A percentile compares a stretch with the other conserved stretches of the same genome.
Evolutionary conservation across 1,284 basidiomycete species (phyloP).

Genomic region (Ganoderma multipileum): DNA sequence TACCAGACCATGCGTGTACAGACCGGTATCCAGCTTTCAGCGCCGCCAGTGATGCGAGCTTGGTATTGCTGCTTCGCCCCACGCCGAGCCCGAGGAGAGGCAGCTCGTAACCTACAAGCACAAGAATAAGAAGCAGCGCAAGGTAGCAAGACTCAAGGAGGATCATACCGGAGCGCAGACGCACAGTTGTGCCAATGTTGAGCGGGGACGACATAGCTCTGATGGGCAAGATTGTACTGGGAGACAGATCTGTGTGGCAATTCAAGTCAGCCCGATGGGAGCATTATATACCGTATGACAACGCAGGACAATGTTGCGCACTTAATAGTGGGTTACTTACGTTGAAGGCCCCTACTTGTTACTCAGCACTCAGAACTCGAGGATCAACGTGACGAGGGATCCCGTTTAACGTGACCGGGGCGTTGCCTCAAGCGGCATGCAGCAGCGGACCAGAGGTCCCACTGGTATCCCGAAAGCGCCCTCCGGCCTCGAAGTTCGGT

Average conservation of each 20-base stretch:
- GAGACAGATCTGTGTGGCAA: background rate
- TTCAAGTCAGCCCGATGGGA: background rate
- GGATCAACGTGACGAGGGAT: no score
- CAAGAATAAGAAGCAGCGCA: background rate
- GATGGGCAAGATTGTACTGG: background rate
- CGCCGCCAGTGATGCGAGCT: conserved; percentile 67
- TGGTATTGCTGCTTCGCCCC: conserved; percentile 71
- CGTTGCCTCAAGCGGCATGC: no score
- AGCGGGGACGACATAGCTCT: background rate
- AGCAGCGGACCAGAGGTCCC: no score
- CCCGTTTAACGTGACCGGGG: no score
- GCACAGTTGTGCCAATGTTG: background rate
- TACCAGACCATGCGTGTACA: conserved; percentile 11
- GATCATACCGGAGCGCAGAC: background rate
- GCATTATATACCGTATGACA: background rate
- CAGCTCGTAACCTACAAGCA: background rate
- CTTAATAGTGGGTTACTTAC: no score
- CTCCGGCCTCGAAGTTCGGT: no score
- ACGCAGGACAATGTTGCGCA: no score
- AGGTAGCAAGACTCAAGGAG: no score
- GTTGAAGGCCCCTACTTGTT: no score
- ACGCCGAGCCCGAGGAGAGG: conserved; percentile 78
- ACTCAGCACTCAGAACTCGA: no score
- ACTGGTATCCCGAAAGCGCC: no score
- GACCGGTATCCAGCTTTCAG: conserved; percentile 78